A percentile compares a stretch with the other conserved stretches of the same genome.
phyloP scores from a whole-genome alignment of 352 stramenopile genomes.

The Phytophthora citricola region DNA sequence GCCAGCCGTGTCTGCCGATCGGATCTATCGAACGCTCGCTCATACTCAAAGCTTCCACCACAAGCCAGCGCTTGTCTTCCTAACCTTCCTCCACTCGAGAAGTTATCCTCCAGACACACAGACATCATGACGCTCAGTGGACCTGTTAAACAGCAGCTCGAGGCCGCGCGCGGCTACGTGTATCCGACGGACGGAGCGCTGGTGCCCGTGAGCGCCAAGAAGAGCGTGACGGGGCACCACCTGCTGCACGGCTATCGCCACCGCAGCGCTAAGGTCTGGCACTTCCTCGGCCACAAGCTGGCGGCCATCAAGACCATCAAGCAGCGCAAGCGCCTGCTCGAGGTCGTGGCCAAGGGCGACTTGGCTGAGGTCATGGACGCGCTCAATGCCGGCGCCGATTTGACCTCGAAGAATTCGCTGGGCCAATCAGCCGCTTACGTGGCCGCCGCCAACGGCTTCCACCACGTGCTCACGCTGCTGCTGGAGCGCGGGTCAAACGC shows the following conservation, averaged over 20 bases:
- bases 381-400: constrained; percentile 63
- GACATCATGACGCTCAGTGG: constrained; percentile 51
- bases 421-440: constrained; percentile 71
- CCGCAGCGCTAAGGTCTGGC: constrained; percentile 62
- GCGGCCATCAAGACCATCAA: constrained; percentile 75
- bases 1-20: constrained; percentile 20
- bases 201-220: constrained; percentile 58
- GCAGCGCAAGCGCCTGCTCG: constrained; percentile 67
- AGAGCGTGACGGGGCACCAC: constrained; percentile 32
- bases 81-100: constrained; percentile 20
- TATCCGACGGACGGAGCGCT: constrained; percentile 52
- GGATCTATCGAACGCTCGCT: constrained; percentile 32
- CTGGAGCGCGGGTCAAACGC: constrained; percentile 69
- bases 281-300: constrained; percentile 81
- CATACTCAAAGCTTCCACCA: constrained; percentile 14
- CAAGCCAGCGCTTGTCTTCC: constrained; percentile 32
- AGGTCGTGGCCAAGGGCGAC: constrained; percentile 62
- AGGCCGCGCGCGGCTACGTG: constrained; percentile 45
- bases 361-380: constrained; percentile 68
- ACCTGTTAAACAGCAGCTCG: constrained; percentile 58
- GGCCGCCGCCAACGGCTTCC: constrained; percentile 58
- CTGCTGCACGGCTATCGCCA: constrained; percentile 38
- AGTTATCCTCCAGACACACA: constrained; percentile 21
- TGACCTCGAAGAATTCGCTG: constrained; percentile 53
- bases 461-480: constrained; percentile 72